Base-by-base conservation (phyloP, 148 eudicot species). In the Fagopyrum tataricum region DNA sequence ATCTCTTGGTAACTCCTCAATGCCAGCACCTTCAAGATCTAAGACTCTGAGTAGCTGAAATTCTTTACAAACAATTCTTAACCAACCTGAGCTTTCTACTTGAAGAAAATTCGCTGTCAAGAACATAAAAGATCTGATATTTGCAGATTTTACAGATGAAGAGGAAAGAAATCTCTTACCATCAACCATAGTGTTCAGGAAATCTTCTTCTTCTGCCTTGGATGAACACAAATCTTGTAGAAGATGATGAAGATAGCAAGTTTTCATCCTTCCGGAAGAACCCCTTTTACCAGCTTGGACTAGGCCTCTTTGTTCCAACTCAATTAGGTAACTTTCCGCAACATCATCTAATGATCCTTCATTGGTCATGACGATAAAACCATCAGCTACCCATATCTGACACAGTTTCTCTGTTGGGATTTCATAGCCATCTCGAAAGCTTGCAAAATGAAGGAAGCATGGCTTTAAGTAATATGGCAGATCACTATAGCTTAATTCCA, bases 311-410 rank as follows among this genome's bases (percentile, higher is more conserved):
- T 75, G 44, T 5, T 48, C 69, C 37, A 78, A 67, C 51, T 78
- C 81, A 14, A 21, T 43, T 61, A 81, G 73, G 44, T 72, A 81
- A 31, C 48, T 6, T 59, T 75, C 75, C n/a, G 78, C 84, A 75
- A 78, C 43, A 20, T 70, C 75, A 23, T 58, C 66, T 44, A 75
- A 64, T 14, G 81, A 72, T 18, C n/a, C 71, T 49, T 75, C 5
- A 4, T 37, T 31, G 42, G 6, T 66, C 70, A 7, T 66, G 59
- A 39, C 44, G 23, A 73, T 70, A 44, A 82, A 68, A 14, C 84
- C 81, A 58, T 78, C 77, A 9, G 81, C 84, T 69, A 73, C 73
- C 84, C 84, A 82, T 13, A 78, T 40, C 5, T 66, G 79, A 72
- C 44, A 14, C 26, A 78, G 40, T 40, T 76, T 82, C 2, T 12